These are phyloP conservation scores for Draba incana DNA, from an alignment of 345 rosid species.

Conservation along the genomic window DNA sequence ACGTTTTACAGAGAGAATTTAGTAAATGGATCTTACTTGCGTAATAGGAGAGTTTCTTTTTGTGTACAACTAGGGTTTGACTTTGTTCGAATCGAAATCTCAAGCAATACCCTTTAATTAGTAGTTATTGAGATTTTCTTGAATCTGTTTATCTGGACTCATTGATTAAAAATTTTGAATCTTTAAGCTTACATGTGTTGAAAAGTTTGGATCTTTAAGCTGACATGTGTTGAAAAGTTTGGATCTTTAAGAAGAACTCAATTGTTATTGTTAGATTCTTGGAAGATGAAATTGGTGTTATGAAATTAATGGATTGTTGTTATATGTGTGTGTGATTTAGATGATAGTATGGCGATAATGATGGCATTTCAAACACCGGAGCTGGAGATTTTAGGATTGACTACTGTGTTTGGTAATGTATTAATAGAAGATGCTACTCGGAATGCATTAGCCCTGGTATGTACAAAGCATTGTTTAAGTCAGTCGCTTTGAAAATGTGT, in stretches of 20 bases:
- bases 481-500: conserved; percentile 22
- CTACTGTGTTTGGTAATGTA: conserved; percentile 90
- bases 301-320: not conserved
- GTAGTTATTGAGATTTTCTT: not conserved
- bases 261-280: not conserved
- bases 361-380: conserved; percentile 92
- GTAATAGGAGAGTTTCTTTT: not conserved
- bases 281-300: conserved; percentile 14
- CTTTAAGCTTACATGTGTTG: not conserved
- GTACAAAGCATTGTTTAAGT: conserved; percentile 19
- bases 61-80: not conserved
- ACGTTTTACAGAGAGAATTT: not conserved
- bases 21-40: conserved; percentile 12
- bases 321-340: conserved; percentile 41
- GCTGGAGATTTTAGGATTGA: conserved; percentile 79
- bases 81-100: conserved; percentile 12
- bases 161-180: conserved; percentile 18
- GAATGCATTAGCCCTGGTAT: conserved; percentile 88
- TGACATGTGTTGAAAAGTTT: conserved; percentile 11
- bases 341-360: conserved; percentile 91
- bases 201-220: conserved; percentile 24
- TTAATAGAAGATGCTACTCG: conserved; percentile 69
- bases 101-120: not conserved
- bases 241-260: conserved; percentile 4
- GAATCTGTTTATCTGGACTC: conserved; percentile 15